phyloP scores from a whole-genome alignment of 108 stramenopile genomes.

The Nitzschia sp. region DNA sequence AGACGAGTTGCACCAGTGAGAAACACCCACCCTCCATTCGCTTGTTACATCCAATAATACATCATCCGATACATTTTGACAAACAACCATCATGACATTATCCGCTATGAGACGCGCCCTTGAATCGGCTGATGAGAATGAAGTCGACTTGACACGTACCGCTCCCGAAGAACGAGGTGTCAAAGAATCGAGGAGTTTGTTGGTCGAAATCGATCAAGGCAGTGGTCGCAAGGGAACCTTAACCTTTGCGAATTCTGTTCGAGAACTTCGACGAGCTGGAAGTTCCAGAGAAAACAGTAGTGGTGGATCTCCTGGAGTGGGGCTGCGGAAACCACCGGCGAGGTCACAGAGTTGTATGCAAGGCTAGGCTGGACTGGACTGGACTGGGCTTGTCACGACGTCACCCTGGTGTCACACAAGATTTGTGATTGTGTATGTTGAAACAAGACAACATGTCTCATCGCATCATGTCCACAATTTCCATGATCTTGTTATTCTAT shows the following conservation, averaged over 20 bases:
- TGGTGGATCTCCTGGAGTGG: neutral
- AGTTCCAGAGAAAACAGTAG: conserved; percentile 4
- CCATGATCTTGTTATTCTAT: too few relatives aligned
- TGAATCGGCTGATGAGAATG: neutral
- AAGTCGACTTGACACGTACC: neutral
- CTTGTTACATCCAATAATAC: neutral
- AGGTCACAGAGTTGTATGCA: conserved; percentile 12
- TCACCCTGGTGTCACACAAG: too few relatives aligned
- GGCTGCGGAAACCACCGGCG: conserved; percentile 1
- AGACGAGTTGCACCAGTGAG: too few relatives aligned
- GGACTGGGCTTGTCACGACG: neutral
- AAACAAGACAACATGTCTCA: too few relatives aligned
- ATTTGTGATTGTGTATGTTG: too few relatives aligned
- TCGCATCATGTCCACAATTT: too few relatives aligned
- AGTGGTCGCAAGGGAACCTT: conserved; percentile 6
- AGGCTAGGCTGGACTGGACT: neutral
- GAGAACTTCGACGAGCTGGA: conserved; percentile 10
- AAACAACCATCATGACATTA: conserved; percentile 8
- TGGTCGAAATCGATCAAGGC: conserved; percentile 1
- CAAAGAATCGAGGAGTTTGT: conserved; percentile 1
- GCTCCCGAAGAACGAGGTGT: conserved; percentile 11
- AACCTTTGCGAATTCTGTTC: conserved; percentile 12
- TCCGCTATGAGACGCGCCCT: conserved; percentile 8
- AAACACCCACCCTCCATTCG: too few relatives aligned
- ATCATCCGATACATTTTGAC: neutral